Evolutionary conservation across 257 asterid genomes (phyloP).

Genomic region (Fraxinus excelsior): DNA sequence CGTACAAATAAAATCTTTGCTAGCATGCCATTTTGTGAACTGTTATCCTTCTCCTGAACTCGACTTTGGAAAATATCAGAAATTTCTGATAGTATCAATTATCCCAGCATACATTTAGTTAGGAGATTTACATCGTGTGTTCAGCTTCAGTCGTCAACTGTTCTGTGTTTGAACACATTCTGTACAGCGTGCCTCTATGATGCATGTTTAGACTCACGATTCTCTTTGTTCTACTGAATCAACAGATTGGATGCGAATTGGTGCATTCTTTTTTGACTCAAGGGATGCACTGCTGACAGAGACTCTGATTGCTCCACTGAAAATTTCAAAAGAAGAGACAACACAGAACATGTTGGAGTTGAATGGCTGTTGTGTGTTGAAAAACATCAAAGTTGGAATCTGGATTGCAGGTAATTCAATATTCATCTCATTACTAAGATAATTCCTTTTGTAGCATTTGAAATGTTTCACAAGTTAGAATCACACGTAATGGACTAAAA

Average conservation of each 20-base stretch:
- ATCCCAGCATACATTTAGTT: background rate
- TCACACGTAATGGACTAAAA: constrained; percentile 19
- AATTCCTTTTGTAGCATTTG: constrained; percentile 16
- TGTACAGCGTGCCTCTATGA: background rate
- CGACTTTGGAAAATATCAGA: background rate
- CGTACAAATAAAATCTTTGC: background rate
- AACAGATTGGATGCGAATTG: constrained; percentile 93
- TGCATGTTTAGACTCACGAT: background rate
- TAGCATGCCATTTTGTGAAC: background rate
- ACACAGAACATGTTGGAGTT: constrained; percentile 44
- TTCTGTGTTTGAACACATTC: background rate
- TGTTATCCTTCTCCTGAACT: background rate
- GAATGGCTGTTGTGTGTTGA: constrained; percentile 59
- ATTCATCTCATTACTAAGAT: constrained; percentile 6
- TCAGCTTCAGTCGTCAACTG: background rate
- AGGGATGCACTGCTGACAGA: constrained; percentile 67
- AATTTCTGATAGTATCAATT: background rate
- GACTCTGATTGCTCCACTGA: constrained; percentile 46
- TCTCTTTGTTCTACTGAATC: constrained; percentile 21
- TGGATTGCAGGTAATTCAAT: constrained; percentile 92
- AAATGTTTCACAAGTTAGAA: constrained; percentile 2
- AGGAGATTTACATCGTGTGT: background rate
- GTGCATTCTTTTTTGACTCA: constrained; percentile 79
- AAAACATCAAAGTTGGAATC: constrained; percentile 73
- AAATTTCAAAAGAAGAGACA: constrained; percentile 43